Evolutionary conservation across 2,329 filamentous ascomycete genomes (phyloP).

Genomic region (Dactylonectria macrodidyma): DNA sequence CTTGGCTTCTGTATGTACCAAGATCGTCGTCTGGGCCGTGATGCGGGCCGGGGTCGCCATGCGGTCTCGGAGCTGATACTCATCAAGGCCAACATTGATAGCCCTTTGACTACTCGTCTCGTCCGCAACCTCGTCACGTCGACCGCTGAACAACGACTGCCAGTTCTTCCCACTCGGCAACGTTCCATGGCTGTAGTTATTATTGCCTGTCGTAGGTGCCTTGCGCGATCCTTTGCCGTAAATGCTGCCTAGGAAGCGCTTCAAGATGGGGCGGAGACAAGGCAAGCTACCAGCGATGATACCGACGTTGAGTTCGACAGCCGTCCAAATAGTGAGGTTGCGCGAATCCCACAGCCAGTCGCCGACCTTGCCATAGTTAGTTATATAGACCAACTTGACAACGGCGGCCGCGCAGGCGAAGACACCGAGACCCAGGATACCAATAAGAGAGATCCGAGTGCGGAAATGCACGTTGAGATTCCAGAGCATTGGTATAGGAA

Average conservation of each 20-base stretch:
- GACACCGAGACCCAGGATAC: slow-evolving; percentile 59
- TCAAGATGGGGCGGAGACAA: slow-evolving; percentile 53
- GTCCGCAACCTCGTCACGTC: slow-evolving; percentile 33
- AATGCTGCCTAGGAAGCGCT: slow-evolving; percentile 49
- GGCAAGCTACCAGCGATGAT: slow-evolving; percentile 56
- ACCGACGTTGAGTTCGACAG: slow-evolving; percentile 55
- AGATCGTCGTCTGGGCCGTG: slow-evolving; percentile 36
- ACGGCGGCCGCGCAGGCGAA: slow-evolving; percentile 61
- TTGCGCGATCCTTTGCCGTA: slow-evolving; percentile 50
- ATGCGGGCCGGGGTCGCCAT: slow-evolving; percentile 27
- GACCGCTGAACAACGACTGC: slow-evolving; percentile 42
- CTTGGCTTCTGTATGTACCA: slow-evolving; percentile 42
- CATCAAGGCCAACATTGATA: slow-evolving; percentile 42
- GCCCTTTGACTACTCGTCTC: slow-evolving; percentile 50
- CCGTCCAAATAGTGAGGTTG: slow-evolving; percentile 64
- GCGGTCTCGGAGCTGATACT: slow-evolving; percentile 48
- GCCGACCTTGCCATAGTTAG: slow-evolving; percentile 55
- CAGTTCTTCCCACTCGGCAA: slow-evolving; percentile 44
- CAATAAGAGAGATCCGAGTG: slow-evolving; percentile 57
- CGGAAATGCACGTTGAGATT: slow-evolving; percentile 58
- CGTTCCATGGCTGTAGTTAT: slow-evolving; percentile 44
- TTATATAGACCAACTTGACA: slow-evolving; percentile 57
- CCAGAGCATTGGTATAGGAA: slow-evolving; percentile 57
- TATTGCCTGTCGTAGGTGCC: slow-evolving; percentile 43
- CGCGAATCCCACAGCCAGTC: slow-evolving; percentile 63